Conservation (phyloP, 2,329 filamentous ascomycete genomes). For the Alternaria incomplexa region DNA sequence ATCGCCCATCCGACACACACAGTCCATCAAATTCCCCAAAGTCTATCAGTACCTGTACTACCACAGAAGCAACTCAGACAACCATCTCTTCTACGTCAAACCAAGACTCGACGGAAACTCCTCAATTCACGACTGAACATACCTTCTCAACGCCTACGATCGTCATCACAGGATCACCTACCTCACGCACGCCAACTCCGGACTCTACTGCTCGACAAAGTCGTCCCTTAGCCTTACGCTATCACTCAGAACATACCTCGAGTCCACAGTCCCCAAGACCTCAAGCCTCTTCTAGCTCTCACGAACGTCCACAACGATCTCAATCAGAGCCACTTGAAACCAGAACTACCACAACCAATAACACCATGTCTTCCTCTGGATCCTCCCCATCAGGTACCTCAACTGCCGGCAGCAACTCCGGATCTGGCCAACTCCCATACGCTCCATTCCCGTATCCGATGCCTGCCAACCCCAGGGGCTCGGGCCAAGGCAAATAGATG, state of each 20-base stretch:
- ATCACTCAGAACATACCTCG: slow-evolving; percentile 8
- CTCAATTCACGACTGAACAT: slow-evolving; percentile 31
- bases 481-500: slow-evolving; percentile 27
- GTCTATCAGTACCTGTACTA: slow-evolving; percentile 8
- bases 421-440: slow-evolving; percentile 43
- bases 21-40: slow-evolving; percentile 34
- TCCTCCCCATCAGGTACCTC: slow-evolving; percentile 42
- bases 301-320: slow-evolving; percentile 19
- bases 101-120: slow-evolving; percentile 22
- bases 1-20: slow-evolving; percentile 20
- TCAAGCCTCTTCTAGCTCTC: slow-evolving; percentile 16
- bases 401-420: slow-evolving; percentile 38
- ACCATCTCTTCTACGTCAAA: slow-evolving; percentile 5
- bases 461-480: slow-evolving; percentile 33
- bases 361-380: slow-evolving; percentile 42
- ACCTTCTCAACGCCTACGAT: slow-evolving; percentile 23
- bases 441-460: slow-evolving; percentile 48
- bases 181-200: slow-evolving; percentile 10
- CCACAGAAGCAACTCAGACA: slow-evolving; percentile 13
- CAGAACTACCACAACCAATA: neutral
- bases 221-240: slow-evolving; percentile 15
- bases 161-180: slow-evolving; percentile 20
- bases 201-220: slow-evolving; percentile 16
- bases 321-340: slow-evolving; percentile 21
- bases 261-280: slow-evolving; percentile 20